Percentiles rank a stretch among this genome's conserved stretches.
These are phyloP conservation scores for Ploettnerulaceae sp. DNA, from an alignment of 2,329 filamentous ascomycete genomes.

Conservation along the genomic window DNA sequence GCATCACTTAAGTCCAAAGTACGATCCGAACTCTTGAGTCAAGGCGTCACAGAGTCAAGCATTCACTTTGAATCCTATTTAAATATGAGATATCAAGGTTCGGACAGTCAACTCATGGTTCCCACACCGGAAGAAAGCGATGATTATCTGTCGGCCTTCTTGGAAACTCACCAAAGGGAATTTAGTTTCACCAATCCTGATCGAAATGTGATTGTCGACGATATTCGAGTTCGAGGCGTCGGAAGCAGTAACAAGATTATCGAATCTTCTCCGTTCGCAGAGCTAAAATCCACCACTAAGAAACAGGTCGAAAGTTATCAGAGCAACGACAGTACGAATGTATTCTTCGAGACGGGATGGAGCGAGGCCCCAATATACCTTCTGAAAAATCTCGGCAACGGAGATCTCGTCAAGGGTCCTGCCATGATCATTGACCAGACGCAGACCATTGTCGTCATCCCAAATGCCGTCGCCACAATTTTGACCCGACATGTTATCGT, in stretches of 20 bases:
- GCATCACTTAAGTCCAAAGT: slow-evolving; percentile 75
- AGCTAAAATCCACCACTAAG: slow-evolving; percentile 81
- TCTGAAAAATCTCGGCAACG: slow-evolving; percentile 66
- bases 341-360: slow-evolving; percentile 82
- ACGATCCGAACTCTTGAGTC: slow-evolving; percentile 59
- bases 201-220: slow-evolving; percentile 83
- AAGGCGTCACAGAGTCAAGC: slow-evolving; percentile 71
- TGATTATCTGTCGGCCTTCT: slow-evolving; percentile 80
- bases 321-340: slow-evolving; percentile 51
- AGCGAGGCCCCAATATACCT: slow-evolving; percentile 78
- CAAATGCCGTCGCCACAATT: slow-evolving; percentile 68
- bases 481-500: slow-evolving; percentile 87
- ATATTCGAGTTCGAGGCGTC: slow-evolving; percentile 82
- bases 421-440: slow-evolving; percentile 83
- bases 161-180: slow-evolving; percentile 84
- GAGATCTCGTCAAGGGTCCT: slow-evolving; percentile 70
- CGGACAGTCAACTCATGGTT: slow-evolving; percentile 88
- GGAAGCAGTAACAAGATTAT: slow-evolving; percentile 79
- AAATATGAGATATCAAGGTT: slow-evolving; percentile 88
- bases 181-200: slow-evolving; percentile 92
- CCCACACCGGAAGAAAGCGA: slow-evolving; percentile 65
- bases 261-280: too few relatives aligned
- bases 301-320: slow-evolving; percentile 50
- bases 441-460: slow-evolving; percentile 88
- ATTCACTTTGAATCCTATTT: slow-evolving; percentile 88